Conservation (phyloP, 495 filamentous ascomycete species). For the Neurospora sp. region DNA sequence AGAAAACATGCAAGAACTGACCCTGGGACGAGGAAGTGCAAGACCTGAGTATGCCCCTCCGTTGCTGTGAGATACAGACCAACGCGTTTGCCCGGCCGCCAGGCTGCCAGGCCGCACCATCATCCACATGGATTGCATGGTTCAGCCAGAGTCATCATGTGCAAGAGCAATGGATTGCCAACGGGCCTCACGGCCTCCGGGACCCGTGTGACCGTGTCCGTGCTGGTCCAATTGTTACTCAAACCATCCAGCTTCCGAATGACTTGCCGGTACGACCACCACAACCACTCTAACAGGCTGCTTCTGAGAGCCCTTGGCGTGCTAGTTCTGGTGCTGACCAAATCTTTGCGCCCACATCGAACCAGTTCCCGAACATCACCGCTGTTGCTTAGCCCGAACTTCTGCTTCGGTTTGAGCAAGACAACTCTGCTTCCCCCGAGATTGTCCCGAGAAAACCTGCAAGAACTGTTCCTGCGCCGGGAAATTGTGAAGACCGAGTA, state of each 20-base stretch:
- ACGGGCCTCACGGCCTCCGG: not conserved
- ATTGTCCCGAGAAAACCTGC: conserved; percentile 64
- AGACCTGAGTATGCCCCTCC: conserved; percentile 50
- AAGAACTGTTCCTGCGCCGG: conserved; percentile 49
- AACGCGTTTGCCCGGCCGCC: conserved; percentile 1
- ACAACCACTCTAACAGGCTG: not conserved
- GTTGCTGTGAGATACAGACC: not conserved
- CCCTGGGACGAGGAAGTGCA: conserved; percentile 17
- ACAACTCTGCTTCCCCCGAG: conserved; percentile 6
- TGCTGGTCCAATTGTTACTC: conserved; percentile 1
- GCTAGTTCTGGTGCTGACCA: not conserved
- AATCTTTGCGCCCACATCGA: not conserved
- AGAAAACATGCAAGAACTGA: conserved; percentile 65
- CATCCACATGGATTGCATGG: not conserved
- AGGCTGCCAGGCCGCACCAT: conserved; percentile 50
- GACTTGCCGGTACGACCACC: not conserved
- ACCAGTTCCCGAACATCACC: not conserved
- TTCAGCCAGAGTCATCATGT: not conserved
- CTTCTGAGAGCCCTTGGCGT: not conserved
- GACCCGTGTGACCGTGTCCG: not conserved
- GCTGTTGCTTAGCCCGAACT: not conserved
- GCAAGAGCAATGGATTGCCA: not conserved
- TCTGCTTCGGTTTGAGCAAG: not conserved
- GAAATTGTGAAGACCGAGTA: conserved; percentile 49
- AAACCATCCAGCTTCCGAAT: not conserved